Conservation (phyloP, 2,329 filamentous ascomycete genomes). For the Aspergillus nomiae region DNA sequence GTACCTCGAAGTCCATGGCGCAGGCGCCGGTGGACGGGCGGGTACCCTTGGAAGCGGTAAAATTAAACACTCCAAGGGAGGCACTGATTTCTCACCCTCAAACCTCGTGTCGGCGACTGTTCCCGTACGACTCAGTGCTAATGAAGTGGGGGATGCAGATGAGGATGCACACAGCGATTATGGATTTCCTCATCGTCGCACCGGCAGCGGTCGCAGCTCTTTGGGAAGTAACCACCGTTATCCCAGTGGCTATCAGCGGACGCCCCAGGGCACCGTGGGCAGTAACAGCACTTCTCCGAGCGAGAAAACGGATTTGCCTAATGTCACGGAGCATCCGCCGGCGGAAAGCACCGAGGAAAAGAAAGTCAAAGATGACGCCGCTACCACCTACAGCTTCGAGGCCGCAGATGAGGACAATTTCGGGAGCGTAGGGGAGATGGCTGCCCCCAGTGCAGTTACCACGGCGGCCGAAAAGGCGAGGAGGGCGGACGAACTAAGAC, state of each 20-base stretch:
- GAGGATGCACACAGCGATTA: constrained; percentile 56
- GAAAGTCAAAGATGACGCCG: constrained; percentile 31
- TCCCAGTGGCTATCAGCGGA: constrained; percentile 48
- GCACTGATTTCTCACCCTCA: constrained; percentile 76
- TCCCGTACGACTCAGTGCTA: constrained; percentile 89
- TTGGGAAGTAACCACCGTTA: constrained; percentile 50
- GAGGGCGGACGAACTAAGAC: constrained; percentile 47
- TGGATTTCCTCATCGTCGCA: constrained; percentile 52
- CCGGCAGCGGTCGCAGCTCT: constrained; percentile 61
- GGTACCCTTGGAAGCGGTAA: constrained; percentile 71
- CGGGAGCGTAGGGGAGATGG: constrained; percentile 56
- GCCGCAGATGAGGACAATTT: constrained; percentile 55
- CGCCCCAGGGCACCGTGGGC: constrained; percentile 46
- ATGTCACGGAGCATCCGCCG: constrained; percentile 43
- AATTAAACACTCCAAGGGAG: constrained; percentile 81
- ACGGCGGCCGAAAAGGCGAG: constrained; percentile 42
- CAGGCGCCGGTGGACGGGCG: constrained; percentile 55
- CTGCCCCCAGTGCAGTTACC: constrained; percentile 44
- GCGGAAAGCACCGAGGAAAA: constrained; percentile 31
- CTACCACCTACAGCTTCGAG: constrained; percentile 33
- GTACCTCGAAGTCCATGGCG: constrained; percentile 75
- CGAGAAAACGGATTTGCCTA: constrained; percentile 43
- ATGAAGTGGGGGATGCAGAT: constrained; percentile 87
- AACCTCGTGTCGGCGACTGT: constrained; percentile 78
- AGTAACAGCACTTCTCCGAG: constrained; percentile 57